phyloP scores from a whole-genome alignment of 495 filamentous ascomycete genomes.

The Cercophora sp. region DNA sequence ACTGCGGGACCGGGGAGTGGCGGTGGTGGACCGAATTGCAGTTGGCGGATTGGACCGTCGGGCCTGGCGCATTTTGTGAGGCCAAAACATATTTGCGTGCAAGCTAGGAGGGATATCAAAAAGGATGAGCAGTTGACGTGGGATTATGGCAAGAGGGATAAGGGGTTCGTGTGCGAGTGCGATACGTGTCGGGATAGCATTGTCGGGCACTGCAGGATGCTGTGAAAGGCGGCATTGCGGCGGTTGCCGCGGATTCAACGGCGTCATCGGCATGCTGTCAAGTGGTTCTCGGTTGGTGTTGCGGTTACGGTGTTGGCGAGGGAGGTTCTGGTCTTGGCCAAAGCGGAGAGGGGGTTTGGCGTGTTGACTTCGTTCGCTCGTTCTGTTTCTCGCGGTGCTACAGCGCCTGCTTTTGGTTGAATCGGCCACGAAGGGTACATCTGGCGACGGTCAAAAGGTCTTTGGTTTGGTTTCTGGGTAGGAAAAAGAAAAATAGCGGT shows the following conservation, averaged over 20 bases:
- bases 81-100: constrained; percentile 21
- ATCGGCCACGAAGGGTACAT: too few relatives aligned
- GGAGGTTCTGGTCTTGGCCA: too few relatives aligned
- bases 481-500: too few relatives aligned
- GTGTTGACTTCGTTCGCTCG: too few relatives aligned
- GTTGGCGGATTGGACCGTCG: constrained; percentile 20
- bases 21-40: constrained; percentile 24
- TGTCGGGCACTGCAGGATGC: neutral
- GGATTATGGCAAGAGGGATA: neutral
- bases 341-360: too few relatives aligned
- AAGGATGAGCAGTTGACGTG: constrained; percentile 28
- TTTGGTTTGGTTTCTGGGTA: too few relatives aligned
- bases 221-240: neutral
- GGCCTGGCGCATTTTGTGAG: constrained; percentile 18
- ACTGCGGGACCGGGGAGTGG: neutral
- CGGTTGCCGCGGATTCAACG: neutral
- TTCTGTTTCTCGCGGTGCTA: too few relatives aligned
- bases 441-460: too few relatives aligned
- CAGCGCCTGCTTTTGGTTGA: too few relatives aligned
- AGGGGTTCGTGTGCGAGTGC: neutral
- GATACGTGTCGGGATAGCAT: too few relatives aligned
- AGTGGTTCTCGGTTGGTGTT: too few relatives aligned
- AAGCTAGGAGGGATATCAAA: constrained; percentile 23
- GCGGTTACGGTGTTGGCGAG: too few relatives aligned
- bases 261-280: neutral